phyloP scores from a whole-genome alignment of 108 stramenopile genomes.

The Epithemia pelagica region DNA sequence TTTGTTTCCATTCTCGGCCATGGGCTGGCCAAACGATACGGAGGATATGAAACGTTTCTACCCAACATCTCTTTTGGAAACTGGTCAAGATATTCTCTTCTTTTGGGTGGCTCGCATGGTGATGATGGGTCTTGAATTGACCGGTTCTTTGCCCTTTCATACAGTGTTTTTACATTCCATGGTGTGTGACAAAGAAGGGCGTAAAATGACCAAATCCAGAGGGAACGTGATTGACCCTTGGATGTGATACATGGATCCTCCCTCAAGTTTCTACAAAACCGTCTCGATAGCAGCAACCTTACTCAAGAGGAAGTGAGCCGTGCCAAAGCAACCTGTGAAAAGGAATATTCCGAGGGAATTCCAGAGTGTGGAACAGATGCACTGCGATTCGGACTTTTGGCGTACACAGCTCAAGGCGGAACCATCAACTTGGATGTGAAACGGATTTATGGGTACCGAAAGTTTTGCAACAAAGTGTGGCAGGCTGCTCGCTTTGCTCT shows the following conservation, averaged over 20 bases:
- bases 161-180: conserved; percentile 99
- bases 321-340: conserved; percentile 89
- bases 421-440: conserved; percentile 99
- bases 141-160: conserved; percentile 90
- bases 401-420: conserved; percentile 96
- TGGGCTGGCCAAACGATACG: conserved; percentile 96
- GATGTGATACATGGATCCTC: conserved; percentile 96
- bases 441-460: conserved; percentile 93
- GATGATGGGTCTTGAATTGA: conserved; percentile 99
- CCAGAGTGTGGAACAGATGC: conserved; percentile 99
- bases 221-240: conserved; percentile 99
- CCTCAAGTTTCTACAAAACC: conserved; percentile 72
- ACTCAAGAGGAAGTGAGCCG: conserved; percentile 91
- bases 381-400: conserved; percentile 94
- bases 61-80: conserved; percentile 97
- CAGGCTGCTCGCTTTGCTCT: conserved; percentile 92
- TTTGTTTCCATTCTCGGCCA: conserved; percentile 97
- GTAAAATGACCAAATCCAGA: conserved; percentile 98
- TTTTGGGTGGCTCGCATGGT: conserved; percentile 99
- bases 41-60: conserved; percentile 96
- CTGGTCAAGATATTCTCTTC: conserved; percentile 98
- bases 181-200: conserved; percentile 98
- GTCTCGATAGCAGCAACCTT: conserved; percentile 91
- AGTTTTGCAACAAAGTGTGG: conserved; percentile 99
- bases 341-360: conserved; percentile 97